Conservation (phyloP, 1,284 basidiomycete genomes). For the Ustilago shanxiensis region DNA sequence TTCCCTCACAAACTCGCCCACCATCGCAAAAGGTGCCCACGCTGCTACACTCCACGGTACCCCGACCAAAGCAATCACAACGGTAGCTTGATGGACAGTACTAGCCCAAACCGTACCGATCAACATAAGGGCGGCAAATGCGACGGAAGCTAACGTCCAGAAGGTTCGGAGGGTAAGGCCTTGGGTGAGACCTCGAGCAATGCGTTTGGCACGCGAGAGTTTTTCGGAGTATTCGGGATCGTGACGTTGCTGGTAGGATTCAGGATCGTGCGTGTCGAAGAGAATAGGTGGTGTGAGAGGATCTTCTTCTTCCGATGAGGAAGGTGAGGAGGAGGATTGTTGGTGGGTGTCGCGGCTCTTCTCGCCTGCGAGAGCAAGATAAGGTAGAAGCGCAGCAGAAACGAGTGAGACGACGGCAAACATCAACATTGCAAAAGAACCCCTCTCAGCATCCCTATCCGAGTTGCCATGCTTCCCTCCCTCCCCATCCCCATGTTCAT, state of each 20-base stretch:
- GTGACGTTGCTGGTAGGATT: conserved; percentile 7
- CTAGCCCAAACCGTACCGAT: conserved; percentile 51
- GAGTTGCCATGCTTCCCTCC: conserved; percentile 6
- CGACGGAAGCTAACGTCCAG: conserved; percentile 58
- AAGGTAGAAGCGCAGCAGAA: conserved; percentile 56
- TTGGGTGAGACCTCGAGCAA: conserved; percentile 20
- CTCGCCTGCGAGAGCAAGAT: conserved; percentile 54
- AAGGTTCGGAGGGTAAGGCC: conserved; percentile 59
- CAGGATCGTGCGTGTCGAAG: conserved; percentile 14
- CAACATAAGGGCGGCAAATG: conserved; percentile 48
- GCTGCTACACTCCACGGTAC: conserved; percentile 66
- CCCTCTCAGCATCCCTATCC: conserved; percentile 57
- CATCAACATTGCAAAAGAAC: conserved; percentile 65
- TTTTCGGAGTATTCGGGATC: conserved; percentile 12
- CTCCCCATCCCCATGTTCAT: background rate
- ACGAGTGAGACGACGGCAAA: conserved; percentile 62
- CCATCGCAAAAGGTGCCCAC: conserved; percentile 69
- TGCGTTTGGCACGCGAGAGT: conserved; percentile 24
- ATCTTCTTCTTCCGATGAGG: background rate
- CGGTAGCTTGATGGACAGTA: conserved; percentile 46
- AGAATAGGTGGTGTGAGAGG: conserved; percentile 10
- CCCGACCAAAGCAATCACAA: conserved; percentile 63
- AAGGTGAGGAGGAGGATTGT: background rate
- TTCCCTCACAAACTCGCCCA: conserved; percentile 66
- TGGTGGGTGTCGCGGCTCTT: conserved; percentile 1